Evolutionary conservation across 202 grass and related monocot species (phyloP), one percentile per base, ranked within the genome.

Genomic region (Dendrocalamus latiflorus): DNA sequence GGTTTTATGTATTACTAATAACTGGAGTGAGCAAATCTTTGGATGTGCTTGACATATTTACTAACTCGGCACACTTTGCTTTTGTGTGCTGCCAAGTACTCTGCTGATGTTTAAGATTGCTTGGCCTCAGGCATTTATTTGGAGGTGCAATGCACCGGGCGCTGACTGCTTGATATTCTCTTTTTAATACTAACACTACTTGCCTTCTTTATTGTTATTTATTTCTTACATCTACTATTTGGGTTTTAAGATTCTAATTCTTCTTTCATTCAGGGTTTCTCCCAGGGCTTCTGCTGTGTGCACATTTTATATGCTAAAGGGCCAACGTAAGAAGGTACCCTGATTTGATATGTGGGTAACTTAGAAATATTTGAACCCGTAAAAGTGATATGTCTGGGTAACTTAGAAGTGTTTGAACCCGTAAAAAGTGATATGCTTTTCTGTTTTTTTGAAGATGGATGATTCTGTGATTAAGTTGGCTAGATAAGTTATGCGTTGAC

Each of bases 261-360:
- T 41, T 92, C 22, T 99, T 95, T 93, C 83, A 75, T 94, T 94
- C 93, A 95, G 89, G 91, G 81, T 90, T 82, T 83, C 87, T 93
- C 65, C 89, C 89, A 93, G 87, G 87, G 88, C 78, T 62, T 85
- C 87, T 83, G 79, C 85, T 87, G 83, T 85, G 83, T 85, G 78
- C 86, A 93, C 76, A 85, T 91, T 95, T 91, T 93, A 89, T 94
- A 88, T 92, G 83, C 91, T 82, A 93, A 89, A 92, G 90, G 77
- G 86, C 89, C 86, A 93, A 83, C 76, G 83, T 87, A 90, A 91
- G 91, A 95, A 99, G 96, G 96, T 95, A 99, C 96, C 93, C 85
- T 86, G 91, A 91, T 93, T 89, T 90, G 81, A 91, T 92, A 91
- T 88, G 74, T 95, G 91, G 93, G 89, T 85, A 91, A 83, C 83